Evolutionary conservation across 352 stramenopile genomes (phyloP).

Genomic region (Globisporangium paroecandrum): DNA sequence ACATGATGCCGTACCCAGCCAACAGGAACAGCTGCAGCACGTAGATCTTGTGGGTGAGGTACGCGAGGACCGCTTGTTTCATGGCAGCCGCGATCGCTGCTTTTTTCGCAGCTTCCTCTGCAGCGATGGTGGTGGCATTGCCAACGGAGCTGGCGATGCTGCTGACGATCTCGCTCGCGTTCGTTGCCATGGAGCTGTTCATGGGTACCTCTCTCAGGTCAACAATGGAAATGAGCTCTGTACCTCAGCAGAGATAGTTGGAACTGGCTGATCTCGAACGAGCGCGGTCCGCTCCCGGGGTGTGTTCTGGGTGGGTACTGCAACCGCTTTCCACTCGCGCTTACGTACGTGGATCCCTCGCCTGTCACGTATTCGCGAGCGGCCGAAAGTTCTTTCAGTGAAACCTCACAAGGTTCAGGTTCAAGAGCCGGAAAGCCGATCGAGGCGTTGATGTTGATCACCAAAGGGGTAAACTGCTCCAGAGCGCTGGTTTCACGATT

Average conservation of each 20-base stretch:
- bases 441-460: not conserved
- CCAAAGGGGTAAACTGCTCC: not conserved
- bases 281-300: not conserved
- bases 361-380: not conserved
- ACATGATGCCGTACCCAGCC: constrained; percentile 17
- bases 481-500: not conserved
- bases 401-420: not conserved
- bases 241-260: not conserved
- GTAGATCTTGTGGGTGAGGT: constrained; percentile 10
- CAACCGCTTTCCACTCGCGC: not conserved
- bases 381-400: not conserved
- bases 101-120: constrained; percentile 3
- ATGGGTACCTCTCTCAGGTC: constrained; percentile 9
- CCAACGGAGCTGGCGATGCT: not conserved
- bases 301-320: not conserved
- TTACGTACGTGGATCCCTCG: not conserved
- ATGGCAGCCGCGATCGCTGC: not conserved
- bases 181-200: constrained; percentile 4
- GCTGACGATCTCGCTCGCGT: constrained; percentile 5
- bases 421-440: not conserved
- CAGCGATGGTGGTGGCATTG: constrained; percentile 5
- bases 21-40: constrained; percentile 14
- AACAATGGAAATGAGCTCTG: constrained; percentile 7
- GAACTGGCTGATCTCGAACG: not conserved
- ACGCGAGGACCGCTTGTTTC: not conserved